These are phyloP conservation scores for Penicillium angulare DNA, from an alignment of 495 filamentous ascomycete genomes.

Conservation along the genomic window DNA sequence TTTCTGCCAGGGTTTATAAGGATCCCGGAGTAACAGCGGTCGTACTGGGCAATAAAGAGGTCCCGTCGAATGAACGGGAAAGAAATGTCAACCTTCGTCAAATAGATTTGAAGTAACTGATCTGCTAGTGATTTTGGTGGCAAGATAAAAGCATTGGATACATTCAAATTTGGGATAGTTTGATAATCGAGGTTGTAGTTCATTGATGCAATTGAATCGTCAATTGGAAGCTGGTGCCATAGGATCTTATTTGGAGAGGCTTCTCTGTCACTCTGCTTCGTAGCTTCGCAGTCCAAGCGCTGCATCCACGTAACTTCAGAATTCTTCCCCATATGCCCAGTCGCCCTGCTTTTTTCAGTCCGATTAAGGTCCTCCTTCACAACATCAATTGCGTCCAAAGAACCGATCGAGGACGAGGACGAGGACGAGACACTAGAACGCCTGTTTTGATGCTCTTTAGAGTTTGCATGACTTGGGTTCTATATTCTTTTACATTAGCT, in stretches of 20 bases:
- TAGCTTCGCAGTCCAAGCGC: not conserved
- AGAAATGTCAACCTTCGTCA: no score
- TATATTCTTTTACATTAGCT: not conserved
- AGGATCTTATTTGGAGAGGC: no score
- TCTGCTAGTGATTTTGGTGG: slow-evolving; percentile 47
- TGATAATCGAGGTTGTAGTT: slow-evolving; percentile 54
- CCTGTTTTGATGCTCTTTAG: not conserved
- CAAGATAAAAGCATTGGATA: slow-evolving; percentile 36
- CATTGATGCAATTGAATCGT: slow-evolving; percentile 1
- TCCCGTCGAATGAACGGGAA: slow-evolving; percentile 54
- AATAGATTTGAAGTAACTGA: slow-evolving; percentile 48
- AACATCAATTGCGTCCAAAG: not conserved
- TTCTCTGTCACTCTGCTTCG: not conserved
- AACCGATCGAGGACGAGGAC: no score
- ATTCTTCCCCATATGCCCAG: slow-evolving; percentile 34
- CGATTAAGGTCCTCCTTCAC: not conserved
- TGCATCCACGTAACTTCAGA: slow-evolving; percentile 61
- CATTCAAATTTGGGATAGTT: no score
- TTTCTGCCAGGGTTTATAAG: slow-evolving; percentile 22
- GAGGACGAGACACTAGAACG: not conserved
- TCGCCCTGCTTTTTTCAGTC: not conserved
- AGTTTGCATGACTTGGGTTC: not conserved
- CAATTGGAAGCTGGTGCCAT: not conserved
- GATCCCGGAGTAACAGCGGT: slow-evolving; percentile 11
- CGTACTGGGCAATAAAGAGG: slow-evolving; percentile 32